These are phyloP conservation scores for Barnettozyma salicaria DNA, from an alignment of 805 yeast genomes.

Conservation along the genomic window DNA sequence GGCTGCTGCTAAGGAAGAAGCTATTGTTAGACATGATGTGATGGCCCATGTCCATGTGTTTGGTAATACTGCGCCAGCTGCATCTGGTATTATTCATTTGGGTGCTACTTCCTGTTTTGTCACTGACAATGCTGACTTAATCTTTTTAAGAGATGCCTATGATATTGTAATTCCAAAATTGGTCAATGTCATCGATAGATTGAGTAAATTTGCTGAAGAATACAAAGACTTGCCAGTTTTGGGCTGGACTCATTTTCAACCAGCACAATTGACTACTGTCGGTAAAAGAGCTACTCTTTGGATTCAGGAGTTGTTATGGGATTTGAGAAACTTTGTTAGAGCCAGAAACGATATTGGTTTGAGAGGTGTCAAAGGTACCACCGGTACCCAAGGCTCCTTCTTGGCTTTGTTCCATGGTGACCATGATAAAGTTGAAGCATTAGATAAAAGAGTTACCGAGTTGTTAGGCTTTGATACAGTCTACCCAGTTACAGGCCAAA, in stretches of 20 bases:
- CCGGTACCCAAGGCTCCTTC: constrained; percentile 98
- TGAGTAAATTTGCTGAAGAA: constrained; percentile 80
- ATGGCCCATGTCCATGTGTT: constrained; percentile 98
- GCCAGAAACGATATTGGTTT: constrained; percentile 95
- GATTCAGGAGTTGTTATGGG: constrained; percentile 98
- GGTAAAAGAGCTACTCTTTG: constrained; percentile 97
- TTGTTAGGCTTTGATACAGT: constrained; percentile 90
- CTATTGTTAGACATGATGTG: constrained; percentile 97
- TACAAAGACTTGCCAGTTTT: constrained; percentile 94
- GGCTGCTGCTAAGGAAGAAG: constrained; percentile 87
- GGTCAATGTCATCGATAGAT: constrained; percentile 90
- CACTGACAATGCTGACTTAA: constrained; percentile 96
- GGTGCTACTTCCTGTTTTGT: constrained; percentile 99
- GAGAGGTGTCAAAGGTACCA: constrained; percentile 98
- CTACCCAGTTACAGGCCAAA: constrained; percentile 97
- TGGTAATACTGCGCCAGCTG: constrained; percentile 89
- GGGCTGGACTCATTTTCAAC: constrained; percentile 99
- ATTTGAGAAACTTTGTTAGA: constrained; percentile 88
- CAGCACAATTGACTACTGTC: constrained; percentile 97
- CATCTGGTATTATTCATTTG: constrained; percentile 95
- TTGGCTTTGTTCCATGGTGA: constrained; percentile 92
- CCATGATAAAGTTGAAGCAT: constrained; percentile 90
- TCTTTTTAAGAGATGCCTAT: constrained; percentile 92
- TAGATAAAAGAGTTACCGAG: constrained; percentile 89
- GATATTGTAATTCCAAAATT: constrained; percentile 90